Percentiles rank a stretch among this genome's conserved stretches.
These are phyloP conservation scores for Calonectria pseudoreteaudii DNA, from an alignment of 2,329 filamentous ascomycete genomes.

Conservation along the genomic window DNA sequence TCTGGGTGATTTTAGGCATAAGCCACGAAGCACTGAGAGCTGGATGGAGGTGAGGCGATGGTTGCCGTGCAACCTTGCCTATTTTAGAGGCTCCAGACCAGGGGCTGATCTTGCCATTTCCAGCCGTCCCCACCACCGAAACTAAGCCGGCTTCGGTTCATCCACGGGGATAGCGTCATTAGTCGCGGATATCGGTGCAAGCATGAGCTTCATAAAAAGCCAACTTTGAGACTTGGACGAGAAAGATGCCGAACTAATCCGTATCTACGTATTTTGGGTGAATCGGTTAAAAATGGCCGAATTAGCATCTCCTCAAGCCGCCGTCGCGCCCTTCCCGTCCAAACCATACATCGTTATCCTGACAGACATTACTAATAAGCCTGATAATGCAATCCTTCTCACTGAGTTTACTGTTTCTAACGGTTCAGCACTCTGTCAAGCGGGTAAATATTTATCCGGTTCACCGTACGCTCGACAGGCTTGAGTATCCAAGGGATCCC, in stretches of 20 bases:
- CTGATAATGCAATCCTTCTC: slow-evolving; percentile 59
- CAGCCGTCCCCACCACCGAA: neutral
- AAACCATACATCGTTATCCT: slow-evolving; percentile 56
- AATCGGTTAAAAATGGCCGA: neutral
- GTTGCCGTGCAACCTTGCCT: neutral
- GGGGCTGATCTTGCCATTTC: neutral
- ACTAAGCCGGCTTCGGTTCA: neutral
- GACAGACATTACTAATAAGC: slow-evolving; percentile 60
- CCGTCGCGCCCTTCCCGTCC: slow-evolving; percentile 22
- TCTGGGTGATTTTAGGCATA: neutral
- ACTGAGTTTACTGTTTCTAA: no score
- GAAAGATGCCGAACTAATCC: no score
- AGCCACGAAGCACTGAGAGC: neutral
- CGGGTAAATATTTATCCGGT: no score
- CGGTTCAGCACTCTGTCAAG: no score
- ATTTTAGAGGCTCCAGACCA: neutral
- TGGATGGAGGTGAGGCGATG: neutral
- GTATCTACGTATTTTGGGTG: no score
- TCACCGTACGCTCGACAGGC: no score
- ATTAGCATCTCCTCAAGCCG: neutral
- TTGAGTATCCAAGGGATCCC: no score
- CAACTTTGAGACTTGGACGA: neutral
- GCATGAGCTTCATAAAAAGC: neutral
- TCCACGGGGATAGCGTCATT: slow-evolving; percentile 1
- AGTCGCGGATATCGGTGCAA: slow-evolving; percentile 1